phyloP scores from a whole-genome alignment of 192 early-diverging fungal species.

The Haplosporangium gracile region DNA sequence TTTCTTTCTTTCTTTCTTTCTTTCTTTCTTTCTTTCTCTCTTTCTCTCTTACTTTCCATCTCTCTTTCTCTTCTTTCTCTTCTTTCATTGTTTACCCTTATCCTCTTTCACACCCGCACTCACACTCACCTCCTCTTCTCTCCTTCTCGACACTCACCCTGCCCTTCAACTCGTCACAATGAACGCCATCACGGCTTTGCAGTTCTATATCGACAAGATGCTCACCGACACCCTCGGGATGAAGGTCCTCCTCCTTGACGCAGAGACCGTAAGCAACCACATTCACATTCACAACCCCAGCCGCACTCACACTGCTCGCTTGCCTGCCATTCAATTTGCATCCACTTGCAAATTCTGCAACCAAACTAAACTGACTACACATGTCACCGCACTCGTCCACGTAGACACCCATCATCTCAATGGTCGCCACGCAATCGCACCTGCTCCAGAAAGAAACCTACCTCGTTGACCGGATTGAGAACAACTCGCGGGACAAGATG shows the following conservation, averaged over 20 bases:
- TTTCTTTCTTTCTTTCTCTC: background rate
- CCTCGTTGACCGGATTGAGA: constrained; percentile 94
- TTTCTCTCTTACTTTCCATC: background rate
- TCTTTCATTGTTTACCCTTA: background rate
- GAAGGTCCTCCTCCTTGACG: constrained; percentile 96
- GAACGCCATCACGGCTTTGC: constrained; percentile 84
- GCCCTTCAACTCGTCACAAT: constrained; percentile 53
- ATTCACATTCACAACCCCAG: background rate
- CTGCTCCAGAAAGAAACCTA: constrained; percentile 94
- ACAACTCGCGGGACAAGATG: constrained; percentile 88
- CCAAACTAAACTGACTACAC: too few relatives aligned
- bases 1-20: background rate
- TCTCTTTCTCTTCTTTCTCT: background rate
- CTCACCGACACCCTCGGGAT: constrained; percentile 91
- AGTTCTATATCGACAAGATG: constrained; percentile 96
- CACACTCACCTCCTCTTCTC: background rate
- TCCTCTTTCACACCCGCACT: background rate
- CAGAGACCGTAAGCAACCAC: constrained; percentile 79
- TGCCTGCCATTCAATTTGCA: too few relatives aligned
- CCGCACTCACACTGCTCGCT: too few relatives aligned
- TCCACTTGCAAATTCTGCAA: too few relatives aligned
- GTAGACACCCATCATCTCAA: constrained; percentile 94
- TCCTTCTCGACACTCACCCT: background rate
- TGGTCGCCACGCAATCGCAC: constrained; percentile 93
- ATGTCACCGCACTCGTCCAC: background rate